phyloP scores from a whole-genome alignment of 208 protist species.

The Wallacemonas sp. region DNA sequence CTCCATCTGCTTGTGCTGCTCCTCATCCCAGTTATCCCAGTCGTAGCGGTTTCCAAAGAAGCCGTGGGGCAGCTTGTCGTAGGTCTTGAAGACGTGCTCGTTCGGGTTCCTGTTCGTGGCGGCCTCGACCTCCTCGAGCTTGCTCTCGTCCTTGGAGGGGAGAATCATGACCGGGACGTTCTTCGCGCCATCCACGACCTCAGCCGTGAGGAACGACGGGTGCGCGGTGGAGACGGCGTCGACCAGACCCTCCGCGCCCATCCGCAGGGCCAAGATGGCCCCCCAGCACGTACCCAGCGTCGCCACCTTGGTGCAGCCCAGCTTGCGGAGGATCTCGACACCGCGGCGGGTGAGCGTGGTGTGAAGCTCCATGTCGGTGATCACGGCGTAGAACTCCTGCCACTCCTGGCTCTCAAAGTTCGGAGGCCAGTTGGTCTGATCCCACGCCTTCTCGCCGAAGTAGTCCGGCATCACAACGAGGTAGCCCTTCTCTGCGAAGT shows the following conservation, averaged over 20 bases:
- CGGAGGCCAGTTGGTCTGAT: constrained; percentile 23
- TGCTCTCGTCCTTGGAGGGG: constrained; percentile 50
- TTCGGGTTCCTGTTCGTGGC: constrained; percentile 29
- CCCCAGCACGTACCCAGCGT: constrained; percentile 70
- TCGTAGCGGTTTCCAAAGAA: constrained; percentile 53
- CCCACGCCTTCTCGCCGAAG: constrained; percentile 35
- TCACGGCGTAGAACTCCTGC: constrained; percentile 21
- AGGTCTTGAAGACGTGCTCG: constrained; percentile 40
- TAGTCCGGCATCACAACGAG: constrained; percentile 69
- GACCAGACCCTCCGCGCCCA: constrained; percentile 23
- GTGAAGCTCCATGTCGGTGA: constrained; percentile 27
- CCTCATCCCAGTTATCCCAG: constrained; percentile 27
- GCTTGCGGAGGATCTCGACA: constrained; percentile 33
- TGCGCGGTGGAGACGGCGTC: constrained; percentile 43
- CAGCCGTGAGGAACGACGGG: constrained; percentile 29
- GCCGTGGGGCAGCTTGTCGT: constrained; percentile 44
- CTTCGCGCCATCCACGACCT: constrained; percentile 15
- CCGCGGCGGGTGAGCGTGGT: constrained; percentile 23
- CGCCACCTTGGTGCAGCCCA: constrained; percentile 46
- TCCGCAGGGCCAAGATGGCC: constrained; percentile 22
- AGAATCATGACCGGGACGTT: constrained; percentile 40
- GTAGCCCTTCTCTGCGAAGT: constrained; percentile 42
- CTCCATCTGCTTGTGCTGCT: constrained; percentile 26
- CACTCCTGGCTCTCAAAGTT: constrained; percentile 35
- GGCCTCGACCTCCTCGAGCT: constrained; percentile 34